Conservation (phyloP, 768 basidiomycete species). For the Rhizopogon rudus region DNA sequence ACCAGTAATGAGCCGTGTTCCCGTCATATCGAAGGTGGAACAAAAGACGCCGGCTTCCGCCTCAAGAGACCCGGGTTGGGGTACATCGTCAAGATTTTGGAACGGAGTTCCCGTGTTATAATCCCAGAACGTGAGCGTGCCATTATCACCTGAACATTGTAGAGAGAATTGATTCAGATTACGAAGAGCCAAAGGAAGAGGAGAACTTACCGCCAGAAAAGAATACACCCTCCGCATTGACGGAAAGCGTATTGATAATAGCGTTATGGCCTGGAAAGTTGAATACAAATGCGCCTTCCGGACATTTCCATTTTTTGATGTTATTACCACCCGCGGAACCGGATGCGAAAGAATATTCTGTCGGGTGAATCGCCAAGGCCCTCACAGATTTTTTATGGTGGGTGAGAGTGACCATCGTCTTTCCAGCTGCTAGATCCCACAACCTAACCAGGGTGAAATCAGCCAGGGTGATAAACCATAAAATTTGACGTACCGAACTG, state of each 20-base stretch:
- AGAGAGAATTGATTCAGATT: not conserved
- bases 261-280: constrained; percentile 97
- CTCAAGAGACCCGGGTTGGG: constrained; percentile 96
- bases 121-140: constrained; percentile 90
- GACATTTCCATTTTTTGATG: constrained; percentile 99
- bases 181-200: not conserved
- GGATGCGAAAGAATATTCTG: constrained; percentile 93
- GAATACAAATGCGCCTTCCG: constrained; percentile 92
- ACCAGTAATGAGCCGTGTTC: constrained; percentile 90
- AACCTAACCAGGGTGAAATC: constrained; percentile 41
- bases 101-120: constrained; percentile 92
- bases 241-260: constrained; percentile 92
- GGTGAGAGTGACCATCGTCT: constrained; percentile 94
- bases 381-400: constrained; percentile 99
- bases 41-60: constrained; percentile 97
- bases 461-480: not conserved
- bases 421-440: constrained; percentile 98
- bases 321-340: constrained; percentile 99
- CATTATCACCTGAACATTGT: constrained; percentile 71
- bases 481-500: constrained; percentile 61
- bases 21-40: constrained; percentile 94
- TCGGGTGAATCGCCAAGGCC: constrained; percentile 90
- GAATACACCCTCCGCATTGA: constrained; percentile 94
- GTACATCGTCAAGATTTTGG: constrained; percentile 89
- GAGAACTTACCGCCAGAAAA: constrained; percentile 83